Evolutionary conservation across 2,329 filamentous ascomycete genomes (phyloP).

Genomic region (Ophiostoma montium): DNA sequence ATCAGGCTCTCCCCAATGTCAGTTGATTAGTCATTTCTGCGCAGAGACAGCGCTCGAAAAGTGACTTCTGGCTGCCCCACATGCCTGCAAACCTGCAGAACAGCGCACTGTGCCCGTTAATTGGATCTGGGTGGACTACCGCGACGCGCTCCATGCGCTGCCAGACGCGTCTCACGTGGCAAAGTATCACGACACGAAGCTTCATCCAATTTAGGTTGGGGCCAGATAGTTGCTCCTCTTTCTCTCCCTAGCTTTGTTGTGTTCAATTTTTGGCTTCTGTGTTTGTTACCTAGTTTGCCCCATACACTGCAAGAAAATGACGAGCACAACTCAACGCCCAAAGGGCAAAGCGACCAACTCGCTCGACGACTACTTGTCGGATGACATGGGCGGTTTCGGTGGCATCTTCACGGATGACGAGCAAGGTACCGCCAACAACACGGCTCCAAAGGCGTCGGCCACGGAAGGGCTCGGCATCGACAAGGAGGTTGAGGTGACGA

Average conservation of each 20-base stretch:
- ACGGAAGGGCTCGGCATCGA: constrained; percentile 59
- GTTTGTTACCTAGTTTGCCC: no score
- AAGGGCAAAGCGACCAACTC: constrained; percentile 29
- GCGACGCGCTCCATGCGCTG: neutral
- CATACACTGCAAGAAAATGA: constrained; percentile 3
- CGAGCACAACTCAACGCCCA: neutral
- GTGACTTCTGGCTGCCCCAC: neutral
- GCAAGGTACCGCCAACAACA: constrained; percentile 11
- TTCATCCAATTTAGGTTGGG: no score
- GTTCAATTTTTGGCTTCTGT: neutral
- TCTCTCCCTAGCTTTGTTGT: no score
- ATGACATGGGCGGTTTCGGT: constrained; percentile 25
- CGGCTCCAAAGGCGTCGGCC: constrained; percentile 34
- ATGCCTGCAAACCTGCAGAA: neutral
- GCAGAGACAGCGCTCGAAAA: neutral
- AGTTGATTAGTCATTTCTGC: constrained; percentile 10
- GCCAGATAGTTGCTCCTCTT: no score
- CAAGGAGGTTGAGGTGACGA: constrained; percentile 69
- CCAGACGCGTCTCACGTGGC: neutral
- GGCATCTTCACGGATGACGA: constrained; percentile 25
- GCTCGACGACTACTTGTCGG: constrained; percentile 64
- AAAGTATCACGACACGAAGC: neutral
- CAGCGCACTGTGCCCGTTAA: neutral
- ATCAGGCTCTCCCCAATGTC: constrained; percentile 11
- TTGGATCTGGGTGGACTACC: neutral